Evolutionary conservation across 176 grass and related monocot genomes (phyloP).

Genomic region (Oryza officinalis): DNA sequence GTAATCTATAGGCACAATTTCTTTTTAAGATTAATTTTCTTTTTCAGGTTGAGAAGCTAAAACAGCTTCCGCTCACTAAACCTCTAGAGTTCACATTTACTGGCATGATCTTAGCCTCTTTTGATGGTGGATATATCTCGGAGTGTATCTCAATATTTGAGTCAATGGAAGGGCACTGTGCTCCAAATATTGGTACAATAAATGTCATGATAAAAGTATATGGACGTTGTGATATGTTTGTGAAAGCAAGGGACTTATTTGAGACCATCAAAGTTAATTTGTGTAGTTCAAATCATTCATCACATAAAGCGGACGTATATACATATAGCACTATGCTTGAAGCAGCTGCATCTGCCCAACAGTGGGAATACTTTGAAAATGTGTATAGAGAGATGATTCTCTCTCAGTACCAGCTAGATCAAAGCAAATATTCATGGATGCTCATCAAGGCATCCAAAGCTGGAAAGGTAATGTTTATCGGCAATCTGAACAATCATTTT

Average conservation of each 20-base stretch:
- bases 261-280: constrained; percentile 55
- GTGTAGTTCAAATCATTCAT: constrained; percentile 40
- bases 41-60: constrained; percentile 83
- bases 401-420: constrained; percentile 62
- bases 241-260: constrained; percentile 84
- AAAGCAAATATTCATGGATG: constrained; percentile 68
- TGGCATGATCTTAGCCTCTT: constrained; percentile 91
- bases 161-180: constrained; percentile 74
- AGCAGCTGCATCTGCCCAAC: constrained; percentile 66
- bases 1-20: constrained; percentile 3
- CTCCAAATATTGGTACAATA: constrained; percentile 85
- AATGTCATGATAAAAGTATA: constrained; percentile 94
- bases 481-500: neutral
- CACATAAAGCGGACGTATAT: constrained; percentile 57
- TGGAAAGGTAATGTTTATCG: constrained; percentile 68
- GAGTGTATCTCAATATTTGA: constrained; percentile 91
- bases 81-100: constrained; percentile 88
- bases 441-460: constrained; percentile 73
- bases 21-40: neutral
- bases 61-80: constrained; percentile 67
- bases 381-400: constrained; percentile 88
- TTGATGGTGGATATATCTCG: constrained; percentile 69
- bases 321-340: constrained; percentile 89
- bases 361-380: constrained; percentile 99
- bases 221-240: constrained; percentile 77